Percentiles rank a stretch among this genome's conserved stretches.
phyloP scores from a whole-genome alignment of 129 eudicot species.

The Lactuca saligna region DNA sequence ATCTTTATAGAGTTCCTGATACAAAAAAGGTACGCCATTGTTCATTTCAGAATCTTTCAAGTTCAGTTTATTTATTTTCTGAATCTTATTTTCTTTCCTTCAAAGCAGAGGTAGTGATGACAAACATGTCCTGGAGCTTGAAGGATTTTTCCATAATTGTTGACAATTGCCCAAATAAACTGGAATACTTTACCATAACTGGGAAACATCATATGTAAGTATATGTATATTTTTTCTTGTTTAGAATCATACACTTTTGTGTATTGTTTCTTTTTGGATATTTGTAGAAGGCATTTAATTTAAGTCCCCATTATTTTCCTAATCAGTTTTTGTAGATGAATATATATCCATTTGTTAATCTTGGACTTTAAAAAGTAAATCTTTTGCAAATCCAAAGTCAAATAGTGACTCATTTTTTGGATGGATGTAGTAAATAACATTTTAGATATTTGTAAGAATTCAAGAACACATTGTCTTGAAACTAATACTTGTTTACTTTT shows the following conservation, averaged over 20 bases:
- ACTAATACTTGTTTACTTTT: no score
- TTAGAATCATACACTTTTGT: neutral
- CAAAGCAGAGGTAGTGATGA: conserved; percentile 22
- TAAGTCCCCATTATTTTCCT: neutral
- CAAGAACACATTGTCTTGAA: no score
- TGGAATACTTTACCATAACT: conserved; percentile 20
- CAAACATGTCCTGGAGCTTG: conserved; percentile 1
- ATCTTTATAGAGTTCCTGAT: conserved; percentile 65
- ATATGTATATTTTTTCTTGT: conserved; percentile 1
- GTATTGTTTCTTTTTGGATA: neutral
- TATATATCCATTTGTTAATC: no score
- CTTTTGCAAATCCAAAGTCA: no score
- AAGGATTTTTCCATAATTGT: conserved; percentile 23
- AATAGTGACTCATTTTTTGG: no score
- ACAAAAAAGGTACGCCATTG: conserved; percentile 38
- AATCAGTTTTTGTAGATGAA: no score
- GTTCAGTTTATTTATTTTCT: conserved; percentile 17
- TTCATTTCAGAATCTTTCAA: neutral
- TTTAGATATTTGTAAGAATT: no score
- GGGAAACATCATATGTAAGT: conserved; percentile 34
- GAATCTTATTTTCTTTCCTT: conserved; percentile 6
- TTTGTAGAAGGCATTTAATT: neutral
- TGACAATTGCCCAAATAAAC: conserved; percentile 31
- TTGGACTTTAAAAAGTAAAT: no score
- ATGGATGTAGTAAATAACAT: no score